Evolutionary conservation across 2,329 filamentous ascomycete genomes (phyloP).

Genomic region (Aspergillus puulaauensis): DNA sequence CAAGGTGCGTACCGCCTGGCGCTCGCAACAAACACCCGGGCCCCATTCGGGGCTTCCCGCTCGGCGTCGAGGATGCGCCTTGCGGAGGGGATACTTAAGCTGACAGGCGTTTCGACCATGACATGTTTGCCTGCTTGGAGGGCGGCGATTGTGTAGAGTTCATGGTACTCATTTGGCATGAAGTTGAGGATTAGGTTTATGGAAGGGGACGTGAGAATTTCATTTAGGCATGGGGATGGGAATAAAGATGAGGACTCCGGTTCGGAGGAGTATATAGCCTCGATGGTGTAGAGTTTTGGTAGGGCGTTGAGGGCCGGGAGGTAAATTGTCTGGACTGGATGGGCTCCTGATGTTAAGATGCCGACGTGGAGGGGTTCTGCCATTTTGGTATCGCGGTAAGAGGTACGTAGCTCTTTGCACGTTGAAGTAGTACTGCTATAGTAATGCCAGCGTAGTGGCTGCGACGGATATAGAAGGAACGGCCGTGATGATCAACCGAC

Average conservation of each 20-base stretch:
- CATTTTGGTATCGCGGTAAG: slow-evolving; percentile 12
- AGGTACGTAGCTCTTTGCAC: background rate
- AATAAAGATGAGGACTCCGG: background rate
- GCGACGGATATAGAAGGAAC: background rate
- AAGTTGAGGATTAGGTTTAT: slow-evolving; percentile 51
- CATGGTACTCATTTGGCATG: slow-evolving; percentile 57
- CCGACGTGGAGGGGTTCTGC: slow-evolving; percentile 31
- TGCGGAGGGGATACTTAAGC: slow-evolving; percentile 49
- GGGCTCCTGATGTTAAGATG: slow-evolving; percentile 37
- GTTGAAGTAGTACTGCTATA: background rate
- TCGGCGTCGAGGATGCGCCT: slow-evolving; percentile 53
- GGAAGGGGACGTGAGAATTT: slow-evolving; percentile 49
- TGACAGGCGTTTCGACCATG: slow-evolving; percentile 61
- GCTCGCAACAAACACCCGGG: slow-evolving; percentile 58
- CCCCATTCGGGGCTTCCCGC: slow-evolving; percentile 36
- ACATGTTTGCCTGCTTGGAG: slow-evolving; percentile 56
- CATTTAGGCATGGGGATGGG: background rate
- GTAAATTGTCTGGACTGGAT: slow-evolving; percentile 55
- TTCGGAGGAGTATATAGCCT: slow-evolving; percentile 52
- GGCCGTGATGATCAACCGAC: too few relatives aligned
- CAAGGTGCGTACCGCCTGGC: slow-evolving; percentile 61
- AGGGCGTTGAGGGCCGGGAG: slow-evolving; percentile 51
- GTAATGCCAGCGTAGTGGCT: background rate
- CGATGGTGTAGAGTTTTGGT: slow-evolving; percentile 44
- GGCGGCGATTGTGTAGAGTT: slow-evolving; percentile 51